phyloP scores from a whole-genome alignment of 805 yeast genomes.

The Pichia phayaonensis region DNA sequence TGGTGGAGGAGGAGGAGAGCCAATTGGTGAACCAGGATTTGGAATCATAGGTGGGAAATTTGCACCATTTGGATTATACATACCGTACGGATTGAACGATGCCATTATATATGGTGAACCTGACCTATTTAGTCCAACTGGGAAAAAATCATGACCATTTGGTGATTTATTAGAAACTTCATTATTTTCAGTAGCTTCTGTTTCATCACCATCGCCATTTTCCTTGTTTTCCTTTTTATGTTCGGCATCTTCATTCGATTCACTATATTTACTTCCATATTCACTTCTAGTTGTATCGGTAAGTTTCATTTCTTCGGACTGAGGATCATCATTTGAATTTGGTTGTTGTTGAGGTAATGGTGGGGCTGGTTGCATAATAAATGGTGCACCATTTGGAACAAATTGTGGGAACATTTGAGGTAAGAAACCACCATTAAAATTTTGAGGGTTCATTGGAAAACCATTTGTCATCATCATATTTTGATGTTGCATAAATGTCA shows the following conservation, averaged over 20 bases:
- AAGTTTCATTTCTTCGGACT: slow-evolving; percentile 4
- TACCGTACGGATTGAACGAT: slow-evolving; percentile 41
- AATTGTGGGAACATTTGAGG: slow-evolving; percentile 28
- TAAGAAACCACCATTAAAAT: slow-evolving; percentile 30
- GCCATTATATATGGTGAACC: slow-evolving; percentile 40
- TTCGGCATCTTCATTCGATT: not conserved
- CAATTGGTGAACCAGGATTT: slow-evolving; percentile 21
- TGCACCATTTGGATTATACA: slow-evolving; percentile 11
- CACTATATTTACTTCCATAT: slow-evolving; percentile 4
- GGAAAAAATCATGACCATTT: slow-evolving; percentile 13
- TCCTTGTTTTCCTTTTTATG: not conserved
- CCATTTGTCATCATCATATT: slow-evolving; percentile 17
- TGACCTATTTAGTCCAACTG: slow-evolving; percentile 21
- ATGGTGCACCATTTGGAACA: slow-evolving; percentile 18
- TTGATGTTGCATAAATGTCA: slow-evolving; percentile 11
- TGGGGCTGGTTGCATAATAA: not conserved
- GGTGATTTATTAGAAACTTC: not conserved
- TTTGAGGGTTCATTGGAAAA: slow-evolving; percentile 25
- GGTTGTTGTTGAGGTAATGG: not conserved
- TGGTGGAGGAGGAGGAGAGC: slow-evolving; percentile 9
- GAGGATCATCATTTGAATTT: not conserved
- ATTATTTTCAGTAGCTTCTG: not conserved
- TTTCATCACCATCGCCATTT: not conserved
- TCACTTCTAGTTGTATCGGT: slow-evolving; percentile 8
- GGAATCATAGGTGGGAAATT: slow-evolving; percentile 12